phyloP scores from a whole-genome alignment of 208 protist genomes.

The Leishmania gerbilli region DNA sequence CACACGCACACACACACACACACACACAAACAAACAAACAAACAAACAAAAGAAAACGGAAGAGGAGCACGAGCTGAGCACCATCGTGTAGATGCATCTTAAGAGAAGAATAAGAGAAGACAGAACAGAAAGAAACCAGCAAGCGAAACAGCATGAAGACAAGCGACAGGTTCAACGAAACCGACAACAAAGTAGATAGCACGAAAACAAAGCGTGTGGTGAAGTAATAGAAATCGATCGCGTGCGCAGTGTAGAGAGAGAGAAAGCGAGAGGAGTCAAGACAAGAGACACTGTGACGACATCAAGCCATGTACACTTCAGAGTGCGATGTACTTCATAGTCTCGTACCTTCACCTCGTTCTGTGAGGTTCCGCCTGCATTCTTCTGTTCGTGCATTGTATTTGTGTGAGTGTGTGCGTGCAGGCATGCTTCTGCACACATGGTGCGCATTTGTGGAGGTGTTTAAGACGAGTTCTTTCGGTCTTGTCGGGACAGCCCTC shows the following conservation, averaged over 20 bases:
- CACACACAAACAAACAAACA: neutral
- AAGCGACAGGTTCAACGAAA: neutral
- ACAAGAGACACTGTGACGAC: neutral
- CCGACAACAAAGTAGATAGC: neutral
- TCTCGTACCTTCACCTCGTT: neutral
- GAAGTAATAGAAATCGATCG: neutral
- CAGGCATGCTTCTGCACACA: neutral
- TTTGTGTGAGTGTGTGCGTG: neutral
- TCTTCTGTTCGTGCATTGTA: neutral
- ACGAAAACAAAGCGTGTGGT: neutral
- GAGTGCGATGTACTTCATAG: neutral
- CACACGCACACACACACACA: neutral
- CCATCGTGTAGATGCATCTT: neutral
- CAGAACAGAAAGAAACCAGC: neutral
- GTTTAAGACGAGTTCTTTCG: neutral
- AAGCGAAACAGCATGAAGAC: neutral
- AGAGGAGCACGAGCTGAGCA: neutral
- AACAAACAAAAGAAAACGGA: neutral
- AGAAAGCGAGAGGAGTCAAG: neutral
- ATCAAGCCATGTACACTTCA: neutral
- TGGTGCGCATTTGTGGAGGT: neutral
- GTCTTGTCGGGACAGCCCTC: neutral
- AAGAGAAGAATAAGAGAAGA: slow-evolving; percentile 5
- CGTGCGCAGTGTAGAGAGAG: neutral
- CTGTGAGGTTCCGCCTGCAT: neutral